Conservation (phyloP, 169 alveolate genomes). For the Plasmodium chabaudi region DNA sequence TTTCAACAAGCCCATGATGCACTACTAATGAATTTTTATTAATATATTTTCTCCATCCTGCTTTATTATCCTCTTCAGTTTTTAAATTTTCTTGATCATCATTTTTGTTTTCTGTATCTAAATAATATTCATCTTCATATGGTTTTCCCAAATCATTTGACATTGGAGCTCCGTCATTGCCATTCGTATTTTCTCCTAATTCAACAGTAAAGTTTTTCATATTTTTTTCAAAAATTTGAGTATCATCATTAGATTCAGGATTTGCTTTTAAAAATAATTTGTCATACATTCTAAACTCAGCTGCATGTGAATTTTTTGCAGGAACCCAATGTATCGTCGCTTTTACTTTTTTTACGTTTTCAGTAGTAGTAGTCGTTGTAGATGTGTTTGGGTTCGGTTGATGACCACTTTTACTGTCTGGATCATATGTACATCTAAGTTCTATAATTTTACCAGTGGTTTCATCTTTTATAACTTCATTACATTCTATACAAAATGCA, state of each 20-base stretch:
- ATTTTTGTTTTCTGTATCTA: slow-evolving; percentile 5
- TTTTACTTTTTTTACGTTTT: slow-evolving; percentile 82
- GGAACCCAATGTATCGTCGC: slow-evolving; percentile 90
- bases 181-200: background rate
- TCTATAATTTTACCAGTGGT: slow-evolving; percentile 72
- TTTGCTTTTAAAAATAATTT: slow-evolving; percentile 87
- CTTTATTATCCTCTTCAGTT: slow-evolving; percentile 72
- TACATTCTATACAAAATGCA: slow-evolving; percentile 89
- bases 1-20: slow-evolving; percentile 80
- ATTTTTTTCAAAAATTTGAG: slow-evolving; percentile 1
- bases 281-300: slow-evolving; percentile 87
- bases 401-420: slow-evolving; percentile 83
- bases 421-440: slow-evolving; percentile 87
- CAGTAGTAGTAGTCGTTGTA: background rate
- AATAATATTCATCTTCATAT: background rate
- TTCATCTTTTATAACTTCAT: slow-evolving; percentile 80
- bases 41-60: slow-evolving; percentile 85
- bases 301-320: slow-evolving; percentile 77
- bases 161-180: background rate
- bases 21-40: slow-evolving; percentile 85
- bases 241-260: slow-evolving; percentile 79
- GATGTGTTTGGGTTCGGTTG: too few relatives aligned
- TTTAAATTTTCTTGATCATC: slow-evolving; percentile 77
- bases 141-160: background rate
- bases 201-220: slow-evolving; percentile 3